Conservation (phyloP, 176 grass and related monocot species). For the Pontederia crassipes region DNA sequence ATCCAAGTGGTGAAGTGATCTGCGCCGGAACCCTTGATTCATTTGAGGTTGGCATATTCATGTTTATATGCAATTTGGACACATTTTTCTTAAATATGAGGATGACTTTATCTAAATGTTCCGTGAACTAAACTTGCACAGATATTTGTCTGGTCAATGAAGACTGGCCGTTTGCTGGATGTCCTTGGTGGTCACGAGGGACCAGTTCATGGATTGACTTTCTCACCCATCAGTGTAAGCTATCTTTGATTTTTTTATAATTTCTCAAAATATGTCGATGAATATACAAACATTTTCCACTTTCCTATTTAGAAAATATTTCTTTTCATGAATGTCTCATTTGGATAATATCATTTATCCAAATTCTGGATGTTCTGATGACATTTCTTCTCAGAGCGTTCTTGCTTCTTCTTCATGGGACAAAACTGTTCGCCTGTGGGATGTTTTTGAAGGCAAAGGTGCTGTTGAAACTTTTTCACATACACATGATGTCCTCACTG, state of each 20-base stretch:
- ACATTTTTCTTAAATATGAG: neutral
- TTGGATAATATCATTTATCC: neutral
- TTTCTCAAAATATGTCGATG: neutral
- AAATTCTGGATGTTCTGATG: conserved; percentile 13
- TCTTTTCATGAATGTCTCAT: too few species aligned
- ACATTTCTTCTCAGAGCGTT: conserved; percentile 39
- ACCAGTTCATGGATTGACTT: conserved; percentile 95
- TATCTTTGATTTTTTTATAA: neutral
- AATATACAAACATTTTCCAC: too few species aligned
- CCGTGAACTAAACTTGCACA: conserved; percentile 17
- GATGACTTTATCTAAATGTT: conserved; percentile 11
- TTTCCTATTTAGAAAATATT: too few species aligned
- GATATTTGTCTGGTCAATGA: conserved; percentile 99
- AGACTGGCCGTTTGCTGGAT: conserved; percentile 95
- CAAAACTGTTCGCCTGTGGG: conserved; percentile 88
- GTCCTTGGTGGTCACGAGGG: conserved; percentile 78
- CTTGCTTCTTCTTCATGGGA: conserved; percentile 97
- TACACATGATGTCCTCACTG: conserved; percentile 88
- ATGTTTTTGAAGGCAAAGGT: conserved; percentile 93
- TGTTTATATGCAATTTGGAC: conserved; percentile 3
- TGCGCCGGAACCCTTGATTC: conserved; percentile 98
- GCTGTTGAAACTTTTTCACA: conserved; percentile 86
- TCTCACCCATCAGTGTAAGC: conserved; percentile 92
- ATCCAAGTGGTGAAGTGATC: conserved; percentile 83
- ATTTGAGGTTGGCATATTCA: conserved; percentile 62